A percentile compares a stretch with the other conserved stretches of the same genome.
These are phyloP conservation scores for Cyclotella atomus DNA, from an alignment of 108 stramenopile species.

Conservation along the genomic window DNA sequence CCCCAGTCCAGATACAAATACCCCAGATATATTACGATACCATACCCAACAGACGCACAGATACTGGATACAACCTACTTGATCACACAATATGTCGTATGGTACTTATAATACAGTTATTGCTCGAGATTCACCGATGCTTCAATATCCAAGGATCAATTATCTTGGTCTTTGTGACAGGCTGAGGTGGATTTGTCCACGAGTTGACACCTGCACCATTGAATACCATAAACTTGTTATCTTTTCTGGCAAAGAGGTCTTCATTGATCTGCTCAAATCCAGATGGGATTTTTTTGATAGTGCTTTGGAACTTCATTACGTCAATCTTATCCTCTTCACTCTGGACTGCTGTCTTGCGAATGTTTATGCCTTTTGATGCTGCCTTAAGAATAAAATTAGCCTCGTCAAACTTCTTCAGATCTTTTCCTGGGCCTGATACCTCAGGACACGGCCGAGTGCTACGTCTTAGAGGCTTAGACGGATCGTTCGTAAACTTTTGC, in stretches of 20 bases:
- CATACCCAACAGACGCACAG: too few species aligned
- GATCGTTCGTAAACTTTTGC: slow-evolving; percentile 32
- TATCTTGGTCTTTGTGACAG: slow-evolving; percentile 45
- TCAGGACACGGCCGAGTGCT: slow-evolving; percentile 47
- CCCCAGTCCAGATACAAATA: too few species aligned
- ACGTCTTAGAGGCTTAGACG: slow-evolving; percentile 41
- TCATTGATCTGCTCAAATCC: slow-evolving; percentile 91
- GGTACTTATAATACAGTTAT: too few species aligned
- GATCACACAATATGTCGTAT: too few species aligned
- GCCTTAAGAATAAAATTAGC: slow-evolving; percentile 44
- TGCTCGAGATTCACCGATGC: too few species aligned
- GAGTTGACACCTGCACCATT: slow-evolving; percentile 85
- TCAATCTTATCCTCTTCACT: slow-evolving; percentile 11
- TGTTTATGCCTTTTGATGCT: slow-evolving; percentile 38
- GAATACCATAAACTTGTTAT: slow-evolving; percentile 93
- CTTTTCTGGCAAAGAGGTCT: slow-evolving; percentile 82
- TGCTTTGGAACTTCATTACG: slow-evolving; percentile 55
- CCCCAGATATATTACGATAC: too few species aligned
- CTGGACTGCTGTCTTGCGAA: slow-evolving; percentile 26
- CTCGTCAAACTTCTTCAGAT: slow-evolving; percentile 49
- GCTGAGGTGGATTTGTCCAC: slow-evolving; percentile 57
- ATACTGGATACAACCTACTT: too few species aligned
- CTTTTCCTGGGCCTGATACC: slow-evolving; percentile 40
- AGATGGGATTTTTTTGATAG: slow-evolving; percentile 47
- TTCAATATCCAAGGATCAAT: slow-evolving; percentile 14